A percentile compares a stretch with the other conserved stretches of the same genome.
These are phyloP conservation scores for Pythium aquatile DNA, from an alignment of 352 stramenopile genomes.

Conservation along the genomic window DNA sequence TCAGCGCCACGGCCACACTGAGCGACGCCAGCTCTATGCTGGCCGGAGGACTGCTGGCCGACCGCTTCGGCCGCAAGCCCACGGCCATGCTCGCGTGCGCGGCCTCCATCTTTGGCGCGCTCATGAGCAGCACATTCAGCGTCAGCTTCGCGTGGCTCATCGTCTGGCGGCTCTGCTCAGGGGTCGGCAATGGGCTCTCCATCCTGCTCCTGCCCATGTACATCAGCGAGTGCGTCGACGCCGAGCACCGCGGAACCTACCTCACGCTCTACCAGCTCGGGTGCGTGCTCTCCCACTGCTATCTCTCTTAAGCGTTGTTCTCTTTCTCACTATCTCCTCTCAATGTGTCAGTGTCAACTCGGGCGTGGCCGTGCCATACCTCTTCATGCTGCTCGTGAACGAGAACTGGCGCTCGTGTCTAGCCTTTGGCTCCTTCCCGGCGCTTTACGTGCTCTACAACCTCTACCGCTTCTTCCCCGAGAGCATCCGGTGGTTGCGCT, in stretches of 20 bases:
- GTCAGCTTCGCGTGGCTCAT: constrained; percentile 60
- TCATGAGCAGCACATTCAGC: constrained; percentile 55
- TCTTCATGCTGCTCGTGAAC: constrained; percentile 75
- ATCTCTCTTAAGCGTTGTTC: too few relatives aligned
- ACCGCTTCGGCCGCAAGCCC: constrained; percentile 68
- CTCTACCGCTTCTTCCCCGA: constrained; percentile 75
- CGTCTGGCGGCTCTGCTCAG: constrained; percentile 66
- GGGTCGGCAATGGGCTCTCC: constrained; percentile 79
- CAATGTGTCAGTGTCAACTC: constrained; percentile 54
- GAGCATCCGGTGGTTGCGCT: constrained; percentile 74
- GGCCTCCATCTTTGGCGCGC: constrained; percentile 66
- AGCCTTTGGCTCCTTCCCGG: constrained; percentile 63
- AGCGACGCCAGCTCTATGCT: constrained; percentile 83
- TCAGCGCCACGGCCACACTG: constrained; percentile 79
- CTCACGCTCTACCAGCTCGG: constrained; percentile 82
- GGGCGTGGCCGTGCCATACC: constrained; percentile 71
- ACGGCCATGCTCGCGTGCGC: constrained; percentile 71
- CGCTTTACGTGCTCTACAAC: constrained; percentile 75
- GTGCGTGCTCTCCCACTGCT: constrained; percentile 26
- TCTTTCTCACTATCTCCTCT: neutral
- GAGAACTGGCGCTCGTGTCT: constrained; percentile 82
- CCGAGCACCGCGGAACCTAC: constrained; percentile 56
- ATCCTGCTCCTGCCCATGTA: constrained; percentile 89
- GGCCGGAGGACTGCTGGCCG: constrained; percentile 61
- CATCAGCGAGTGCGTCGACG: constrained; percentile 81